Evolutionary conservation across 441 rosid genomes (phyloP).

Genomic region (Dalechampia spathulata): DNA sequence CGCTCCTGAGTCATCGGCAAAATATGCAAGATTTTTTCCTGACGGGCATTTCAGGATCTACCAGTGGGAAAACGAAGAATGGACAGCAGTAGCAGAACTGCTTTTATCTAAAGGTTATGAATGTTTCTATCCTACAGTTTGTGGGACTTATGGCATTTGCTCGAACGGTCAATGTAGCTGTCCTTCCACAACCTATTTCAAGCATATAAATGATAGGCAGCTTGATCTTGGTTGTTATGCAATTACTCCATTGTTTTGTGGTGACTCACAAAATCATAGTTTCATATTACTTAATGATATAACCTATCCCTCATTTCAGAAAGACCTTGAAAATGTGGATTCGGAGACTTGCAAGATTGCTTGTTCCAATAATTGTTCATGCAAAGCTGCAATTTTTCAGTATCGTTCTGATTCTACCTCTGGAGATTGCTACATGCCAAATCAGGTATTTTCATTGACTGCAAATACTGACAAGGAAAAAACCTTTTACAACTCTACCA

Average conservation of each 20-base stretch:
- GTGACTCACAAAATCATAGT: neutral
- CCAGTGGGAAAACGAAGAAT: neutral
- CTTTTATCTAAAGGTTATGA: neutral
- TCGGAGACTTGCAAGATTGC: neutral
- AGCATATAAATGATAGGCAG: neutral
- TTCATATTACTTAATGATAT: neutral
- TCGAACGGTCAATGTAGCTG: conserved; percentile 5
- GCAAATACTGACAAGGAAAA: no score
- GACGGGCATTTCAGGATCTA: conserved; percentile 13
- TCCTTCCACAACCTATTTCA: conserved; percentile 3
- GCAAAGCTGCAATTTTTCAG: conserved; percentile 10
- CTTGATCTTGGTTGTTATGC: conserved; percentile 6
- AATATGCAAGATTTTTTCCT: neutral
- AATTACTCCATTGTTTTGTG: conserved; percentile 4
- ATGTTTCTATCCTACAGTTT: conserved; percentile 9
- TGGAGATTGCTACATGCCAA: conserved; percentile 7
- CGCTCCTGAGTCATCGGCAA: neutral
- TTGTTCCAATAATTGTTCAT: conserved; percentile 2
- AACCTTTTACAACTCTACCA: no score
- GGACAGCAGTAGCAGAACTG: conserved; percentile 1
- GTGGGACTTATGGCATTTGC: conserved; percentile 11
- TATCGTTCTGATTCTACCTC: neutral
- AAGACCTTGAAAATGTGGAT: neutral
- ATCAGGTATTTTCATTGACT: conserved; percentile 6
- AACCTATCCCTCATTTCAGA: neutral